Evolutionary conservation across 306 rosid genomes (phyloP), one percentile per base, ranked within the genome.

Genomic region (Medicago truncatula): DNA sequence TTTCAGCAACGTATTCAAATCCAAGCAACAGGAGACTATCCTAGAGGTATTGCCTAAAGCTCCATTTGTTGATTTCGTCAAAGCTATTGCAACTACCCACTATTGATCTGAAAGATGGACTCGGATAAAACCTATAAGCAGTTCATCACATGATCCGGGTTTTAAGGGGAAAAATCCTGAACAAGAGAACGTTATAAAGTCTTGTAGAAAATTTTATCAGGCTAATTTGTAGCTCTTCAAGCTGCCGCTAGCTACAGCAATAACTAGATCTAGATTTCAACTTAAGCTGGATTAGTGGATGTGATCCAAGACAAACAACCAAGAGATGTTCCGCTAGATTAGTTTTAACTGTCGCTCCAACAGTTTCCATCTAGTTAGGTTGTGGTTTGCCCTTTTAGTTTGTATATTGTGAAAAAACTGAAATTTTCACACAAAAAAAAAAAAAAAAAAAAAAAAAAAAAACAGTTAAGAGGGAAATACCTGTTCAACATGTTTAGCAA

Each of bases 401-500:
- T 40, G 59, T 58, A 52, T 14, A 71, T 40, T 49, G 52, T 1
- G 21, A 71, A 15, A 47, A 59, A 67, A 36, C 76, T 50, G 20
- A 47, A 18, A 59, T 43, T 18, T 58, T 40, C 39, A 47, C 78
- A 50, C n/a, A 21, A 15, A 56, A 50, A 20, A 17, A 20, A 66
- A 49, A 8, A n/a, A n/a, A n/a, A 46, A 74, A 28, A 17, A 21
- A 15, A 56, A 50, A 20, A 17, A 46, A 74, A 28, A 17, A 20
- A 66, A 41, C 8, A 46, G 74, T 60, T 16, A 67, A 67, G 79
- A 44, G 25, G 66, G 64, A 80, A 65, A 69, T 78, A 94, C 98
- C 94, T 94, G 92, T 73, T 88, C 95, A 81, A 94, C 97, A 85
- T 94, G 93, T 76, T 91, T 88, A 52, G 96, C 86, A 54, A 94